Conservation (phyloP, 495 filamentous ascomycete genomes). For the Neurospora sp. region DNA sequence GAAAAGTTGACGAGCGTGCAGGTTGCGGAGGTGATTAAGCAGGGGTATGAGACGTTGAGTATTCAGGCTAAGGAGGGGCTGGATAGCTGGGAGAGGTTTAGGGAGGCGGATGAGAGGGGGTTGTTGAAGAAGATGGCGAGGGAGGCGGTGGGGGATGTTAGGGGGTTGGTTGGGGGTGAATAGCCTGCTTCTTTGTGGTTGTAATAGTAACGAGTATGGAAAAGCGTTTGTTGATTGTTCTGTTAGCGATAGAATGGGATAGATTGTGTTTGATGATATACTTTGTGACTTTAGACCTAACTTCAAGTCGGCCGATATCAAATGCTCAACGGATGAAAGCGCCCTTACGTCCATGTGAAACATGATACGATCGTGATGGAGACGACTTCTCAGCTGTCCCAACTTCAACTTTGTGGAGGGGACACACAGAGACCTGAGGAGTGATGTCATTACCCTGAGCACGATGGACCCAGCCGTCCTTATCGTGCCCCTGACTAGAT, state of each 20-base stretch:
- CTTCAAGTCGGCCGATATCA: not conserved
- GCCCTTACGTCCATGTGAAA: not conserved
- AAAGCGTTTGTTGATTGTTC: not conserved
- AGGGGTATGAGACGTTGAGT: conserved; percentile 87
- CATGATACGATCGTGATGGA: not conserved
- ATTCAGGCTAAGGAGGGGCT: conserved; percentile 77
- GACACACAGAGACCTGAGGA: not conserved
- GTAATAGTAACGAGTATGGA: not conserved
- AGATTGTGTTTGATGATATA: not conserved
- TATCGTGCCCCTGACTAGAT: not conserved
- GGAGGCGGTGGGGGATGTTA: conserved; percentile 61
- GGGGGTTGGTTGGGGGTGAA: conserved; percentile 29
- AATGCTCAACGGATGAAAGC: not conserved
- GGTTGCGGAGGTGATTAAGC: conserved; percentile 84
- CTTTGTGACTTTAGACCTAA: not conserved
- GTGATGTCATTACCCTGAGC: not conserved
- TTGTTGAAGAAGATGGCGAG: conserved; percentile 80
- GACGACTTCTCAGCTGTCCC: not conserved
- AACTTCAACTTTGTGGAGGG: not conserved
- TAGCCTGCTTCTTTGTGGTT: not conserved
- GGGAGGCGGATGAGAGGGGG: conserved; percentile 66
- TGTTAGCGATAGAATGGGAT: not conserved
- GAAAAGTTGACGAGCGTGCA: conserved; percentile 65
- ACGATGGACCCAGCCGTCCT: not conserved
- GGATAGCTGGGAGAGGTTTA: conserved; percentile 65